A percentile compares a stretch with the other conserved stretches of the same genome.
These are phyloP conservation scores for Alternaria postmessia DNA, from an alignment of 2,329 filamentous ascomycete genomes.

Conservation along the genomic window DNA sequence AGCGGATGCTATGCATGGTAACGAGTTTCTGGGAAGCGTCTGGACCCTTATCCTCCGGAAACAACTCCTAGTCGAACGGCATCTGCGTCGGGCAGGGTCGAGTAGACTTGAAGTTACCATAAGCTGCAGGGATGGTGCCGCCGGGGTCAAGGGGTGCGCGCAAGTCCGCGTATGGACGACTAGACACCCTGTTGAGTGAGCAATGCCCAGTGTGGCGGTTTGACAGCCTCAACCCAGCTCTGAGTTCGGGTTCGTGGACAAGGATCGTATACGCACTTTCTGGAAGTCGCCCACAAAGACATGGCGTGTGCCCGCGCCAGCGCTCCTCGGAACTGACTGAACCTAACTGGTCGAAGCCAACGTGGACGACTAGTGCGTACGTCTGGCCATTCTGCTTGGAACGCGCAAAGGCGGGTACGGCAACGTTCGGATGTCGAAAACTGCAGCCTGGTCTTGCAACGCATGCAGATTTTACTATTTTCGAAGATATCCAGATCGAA, in stretches of 20 bases:
- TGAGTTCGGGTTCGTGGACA: neutral
- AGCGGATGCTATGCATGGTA: neutral
- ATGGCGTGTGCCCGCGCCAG: neutral
- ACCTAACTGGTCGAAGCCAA: neutral
- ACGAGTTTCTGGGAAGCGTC: neutral
- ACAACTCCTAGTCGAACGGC: neutral
- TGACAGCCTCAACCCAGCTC: neutral
- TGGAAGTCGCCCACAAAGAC: neutral
- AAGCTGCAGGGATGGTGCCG: neutral
- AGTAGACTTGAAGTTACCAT: neutral
- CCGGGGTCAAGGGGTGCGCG: neutral
- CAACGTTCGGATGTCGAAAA: neutral
- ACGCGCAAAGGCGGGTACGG: neutral
- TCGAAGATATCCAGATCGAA: neutral
- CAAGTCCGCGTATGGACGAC: neutral
- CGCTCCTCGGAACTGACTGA: neutral
- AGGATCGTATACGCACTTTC: neutral
- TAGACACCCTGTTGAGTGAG: neutral
- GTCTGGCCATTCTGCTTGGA: neutral
- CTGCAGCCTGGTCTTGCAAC: too few species aligned
- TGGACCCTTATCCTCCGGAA: neutral
- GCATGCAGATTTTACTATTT: neutral
- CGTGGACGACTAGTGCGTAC: neutral
- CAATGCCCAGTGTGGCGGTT: neutral
- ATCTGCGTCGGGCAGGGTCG: neutral